Conservation (phyloP, 2,329 filamentous ascomycete species). For the Paecilomyces sp. region DNA sequence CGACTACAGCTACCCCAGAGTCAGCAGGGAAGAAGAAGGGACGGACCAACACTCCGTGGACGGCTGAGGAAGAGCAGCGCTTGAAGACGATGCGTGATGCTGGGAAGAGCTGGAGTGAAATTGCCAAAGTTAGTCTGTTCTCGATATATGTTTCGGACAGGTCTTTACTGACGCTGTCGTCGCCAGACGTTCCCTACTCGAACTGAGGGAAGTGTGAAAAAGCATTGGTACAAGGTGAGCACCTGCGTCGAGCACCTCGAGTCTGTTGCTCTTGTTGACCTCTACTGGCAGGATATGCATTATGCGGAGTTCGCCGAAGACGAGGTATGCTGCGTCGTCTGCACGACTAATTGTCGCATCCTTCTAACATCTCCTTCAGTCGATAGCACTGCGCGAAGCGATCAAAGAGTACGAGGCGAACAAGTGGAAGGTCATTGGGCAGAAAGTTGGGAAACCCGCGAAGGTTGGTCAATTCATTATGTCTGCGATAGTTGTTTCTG, state of each 20-base stretch:
- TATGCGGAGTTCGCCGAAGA: slow-evolving; percentile 98
- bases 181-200: slow-evolving; percentile 76
- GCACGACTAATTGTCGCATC: slow-evolving; percentile 8
- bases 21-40: slow-evolving; percentile 65
- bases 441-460: slow-evolving; percentile 94
- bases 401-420: slow-evolving; percentile 99
- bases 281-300: slow-evolving; percentile 75
- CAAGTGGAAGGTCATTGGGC: slow-evolving; percentile 96
- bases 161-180: slow-evolving; percentile 3
- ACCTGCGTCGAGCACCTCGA: slow-evolving; percentile 1
- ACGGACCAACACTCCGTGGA: slow-evolving; percentile 98
- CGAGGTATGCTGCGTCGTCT: slow-evolving; percentile 56
- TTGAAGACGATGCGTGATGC: slow-evolving; percentile 91
- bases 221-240: slow-evolving; percentile 95
- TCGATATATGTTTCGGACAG: not conserved
- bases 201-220: slow-evolving; percentile 97
- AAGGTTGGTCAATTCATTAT: slow-evolving; percentile 53
- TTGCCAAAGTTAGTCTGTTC: slow-evolving; percentile 68
- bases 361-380: slow-evolving; percentile 18
- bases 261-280: slow-evolving; percentile 14
- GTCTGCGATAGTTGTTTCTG: not conserved
- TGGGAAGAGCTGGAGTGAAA: slow-evolving; percentile 94
- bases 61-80: slow-evolving; percentile 82
- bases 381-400: slow-evolving; percentile 63
- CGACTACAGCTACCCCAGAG: slow-evolving; percentile 18